Evolutionary conservation across 2,329 filamentous ascomycete species (phyloP), one percentile per base, ranked within the genome.

Genomic region (Phialophora macrospora): DNA sequence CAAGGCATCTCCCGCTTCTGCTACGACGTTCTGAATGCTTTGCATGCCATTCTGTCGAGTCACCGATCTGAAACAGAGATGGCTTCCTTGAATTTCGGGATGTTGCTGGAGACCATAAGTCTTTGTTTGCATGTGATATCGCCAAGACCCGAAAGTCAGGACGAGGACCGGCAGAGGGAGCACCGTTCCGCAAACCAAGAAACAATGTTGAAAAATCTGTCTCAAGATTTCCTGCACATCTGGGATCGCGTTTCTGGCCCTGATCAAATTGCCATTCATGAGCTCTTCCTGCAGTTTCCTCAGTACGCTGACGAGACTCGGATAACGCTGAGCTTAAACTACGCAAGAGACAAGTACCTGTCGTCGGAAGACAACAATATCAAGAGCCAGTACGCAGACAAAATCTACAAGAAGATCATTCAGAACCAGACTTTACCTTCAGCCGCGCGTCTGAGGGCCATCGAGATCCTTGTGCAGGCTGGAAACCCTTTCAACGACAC

Each of bases 1-100:
- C 59, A 68, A 46, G 59, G 62, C 12, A 64, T 71, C 22, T 66
- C 70, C 34, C 69, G 70, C 24, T 65, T 70, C 54, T 62, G 62
- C 49, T 41, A 69, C 41, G 70, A 71, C 46, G 62, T 72, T 20
- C 58, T 72, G 38, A 61, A 55, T 58, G 61, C 66, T 20, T 24
- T 68, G 12, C 68, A 70, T 41, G 49, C 59, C 28, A 51, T 67
- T 6, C 55, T 70, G 12, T 57, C 61, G 12, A 57, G 60, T 55
- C 30, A 49, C 28, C 59, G 55, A 8, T 38, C 55, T 32, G 38
- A 48, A 14, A n/a, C 38, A 12, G 67, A 68, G 30, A 55, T 70
- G 3, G 8, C 58, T 24, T 34, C 49, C 12, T 60, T 68, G 20
- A 60, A 68, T 34, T 66, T 70, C 32, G 48, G 24, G 44, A 51